Base-by-base conservation (phyloP, 441 rosid genomes). In the California macrophylla region DNA sequence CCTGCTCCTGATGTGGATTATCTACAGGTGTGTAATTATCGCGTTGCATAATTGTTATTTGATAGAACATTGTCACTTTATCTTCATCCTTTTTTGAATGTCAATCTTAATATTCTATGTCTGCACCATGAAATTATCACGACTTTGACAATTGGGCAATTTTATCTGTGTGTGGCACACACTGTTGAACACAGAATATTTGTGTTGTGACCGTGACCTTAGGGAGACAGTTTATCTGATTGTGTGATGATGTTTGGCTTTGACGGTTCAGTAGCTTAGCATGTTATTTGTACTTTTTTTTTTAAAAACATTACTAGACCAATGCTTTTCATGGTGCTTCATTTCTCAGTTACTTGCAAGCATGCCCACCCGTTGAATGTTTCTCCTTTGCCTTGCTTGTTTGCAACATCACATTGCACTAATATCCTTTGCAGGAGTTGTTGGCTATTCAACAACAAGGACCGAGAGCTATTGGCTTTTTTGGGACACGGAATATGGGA, bases 371-470 rank as follows among this genome's bases (percentile, higher is more conserved):
- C 40, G 4, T 21, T 3, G 34, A 16, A 67, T 6, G 42, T 40
- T 26, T 13, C 21, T 67, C 23, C n/a, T 60, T 58, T 25, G 30
- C 64, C 6, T 60, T 60, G 16, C 64, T 60, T 24, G 64, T 60
- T 23, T 66, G 34, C 71, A 2, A 45, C 56, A 60, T 40, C 30
- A 29, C 28, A 25, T 61, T 52, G 13, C 47, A 7, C 60, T 18
- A 61, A 12, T 72, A 30, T 73, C 16, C 13, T 71, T 29, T 82
- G 80, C 87, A 92, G 96, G 98, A 92, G 76, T 75, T 92, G 72
- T 78, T 92, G 77, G 98, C 98, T 68, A 92, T 92, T 80, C 98
- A 92, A 78, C 96, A 92, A 75, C 98, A 92, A 82, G 96, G 98
- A 67, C 98, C 98, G 64, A 83, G 98, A 83, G 68, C 88, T 54